Conservation (phyloP, 495 filamentous ascomycete species). For the Platismatia glauca region DNA sequence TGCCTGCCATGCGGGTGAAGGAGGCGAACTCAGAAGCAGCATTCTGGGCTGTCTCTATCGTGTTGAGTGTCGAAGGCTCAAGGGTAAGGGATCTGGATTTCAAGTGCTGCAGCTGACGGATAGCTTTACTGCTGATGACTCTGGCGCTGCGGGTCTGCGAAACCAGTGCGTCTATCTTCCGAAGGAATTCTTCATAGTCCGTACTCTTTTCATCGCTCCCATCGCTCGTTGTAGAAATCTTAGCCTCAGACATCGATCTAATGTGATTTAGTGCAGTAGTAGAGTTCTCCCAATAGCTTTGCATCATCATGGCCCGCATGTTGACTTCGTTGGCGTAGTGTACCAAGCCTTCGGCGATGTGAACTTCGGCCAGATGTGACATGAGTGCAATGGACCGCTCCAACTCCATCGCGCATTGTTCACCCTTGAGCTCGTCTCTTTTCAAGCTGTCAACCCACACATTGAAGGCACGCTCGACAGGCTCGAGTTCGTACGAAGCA, state of each 20-base stretch:
- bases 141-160: slow-evolving; percentile 72
- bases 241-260: slow-evolving; percentile 50
- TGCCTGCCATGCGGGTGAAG: slow-evolving; percentile 57
- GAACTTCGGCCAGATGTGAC: slow-evolving; percentile 71
- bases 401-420: slow-evolving; percentile 68
- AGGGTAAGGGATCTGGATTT: slow-evolving; percentile 69
- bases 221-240: slow-evolving; percentile 43
- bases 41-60: slow-evolving; percentile 53
- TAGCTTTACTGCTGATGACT: slow-evolving; percentile 71
- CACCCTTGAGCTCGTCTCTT: slow-evolving; percentile 78
- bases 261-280: slow-evolving; percentile 57
- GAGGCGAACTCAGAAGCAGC: slow-evolving; percentile 57
- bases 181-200: slow-evolving; percentile 55
- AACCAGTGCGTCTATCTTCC: slow-evolving; percentile 62
- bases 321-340: slow-evolving; percentile 73
- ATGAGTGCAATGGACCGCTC: slow-evolving; percentile 77
- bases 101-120: slow-evolving; percentile 69
- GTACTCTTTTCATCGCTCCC: slow-evolving; percentile 50
- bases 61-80: slow-evolving; percentile 43
- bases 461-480: slow-evolving; percentile 83
- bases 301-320: slow-evolving; percentile 65
- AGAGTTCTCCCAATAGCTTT: slow-evolving; percentile 72
- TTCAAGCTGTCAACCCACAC: slow-evolving; percentile 77
- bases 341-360: slow-evolving; percentile 62
- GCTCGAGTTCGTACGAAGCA: slow-evolving; percentile 81